A percentile compares a stretch with the other conserved stretches of the same genome.
These are phyloP conservation scores for Mortierella sp. DNA, from an alignment of 371 early-diverging fungal species.

Conservation along the genomic window DNA sequence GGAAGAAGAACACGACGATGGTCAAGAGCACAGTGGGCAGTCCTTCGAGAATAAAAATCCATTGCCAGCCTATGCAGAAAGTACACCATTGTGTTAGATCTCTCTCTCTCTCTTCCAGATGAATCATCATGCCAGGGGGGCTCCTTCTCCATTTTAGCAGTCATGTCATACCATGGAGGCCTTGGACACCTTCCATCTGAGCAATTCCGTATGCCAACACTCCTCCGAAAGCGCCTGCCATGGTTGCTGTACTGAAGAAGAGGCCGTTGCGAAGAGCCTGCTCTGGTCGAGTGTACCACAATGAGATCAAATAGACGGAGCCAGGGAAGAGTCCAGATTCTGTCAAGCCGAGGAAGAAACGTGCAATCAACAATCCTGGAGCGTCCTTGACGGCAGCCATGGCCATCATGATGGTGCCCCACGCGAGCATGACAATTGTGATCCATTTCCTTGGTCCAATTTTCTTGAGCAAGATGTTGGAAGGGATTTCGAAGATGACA, in stretches of 20 bases:
- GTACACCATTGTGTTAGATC: too few relatives aligned
- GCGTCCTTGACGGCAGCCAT: conserved; percentile 65
- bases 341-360: conserved; percentile 76
- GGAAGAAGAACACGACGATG: conserved; percentile 62
- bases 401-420: conserved; percentile 73
- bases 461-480: conserved; percentile 75
- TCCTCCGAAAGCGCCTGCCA: conserved; percentile 85
- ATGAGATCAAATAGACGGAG: conserved; percentile 68
- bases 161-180: conserved; percentile 59
- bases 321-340: conserved; percentile 84
- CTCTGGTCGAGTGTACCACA: conserved; percentile 78
- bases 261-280: conserved; percentile 77
- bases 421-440: conserved; percentile 71
- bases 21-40: conserved; percentile 73
- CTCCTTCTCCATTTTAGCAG: too few relatives aligned
- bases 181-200: conserved; percentile 67
- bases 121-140: too few relatives aligned
- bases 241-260: conserved; percentile 75
- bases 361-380: conserved; percentile 65
- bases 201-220: conserved; percentile 69
- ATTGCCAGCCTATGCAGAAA: conserved; percentile 70
- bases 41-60: conserved; percentile 83
- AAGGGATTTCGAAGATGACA: conserved; percentile 76
- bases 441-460: conserved; percentile 81
- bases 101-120: conserved; percentile 56